Base-by-base conservation (phyloP, 2,329 filamentous ascomycete species). In the Ophiocordyceps unilateralis region DNA sequence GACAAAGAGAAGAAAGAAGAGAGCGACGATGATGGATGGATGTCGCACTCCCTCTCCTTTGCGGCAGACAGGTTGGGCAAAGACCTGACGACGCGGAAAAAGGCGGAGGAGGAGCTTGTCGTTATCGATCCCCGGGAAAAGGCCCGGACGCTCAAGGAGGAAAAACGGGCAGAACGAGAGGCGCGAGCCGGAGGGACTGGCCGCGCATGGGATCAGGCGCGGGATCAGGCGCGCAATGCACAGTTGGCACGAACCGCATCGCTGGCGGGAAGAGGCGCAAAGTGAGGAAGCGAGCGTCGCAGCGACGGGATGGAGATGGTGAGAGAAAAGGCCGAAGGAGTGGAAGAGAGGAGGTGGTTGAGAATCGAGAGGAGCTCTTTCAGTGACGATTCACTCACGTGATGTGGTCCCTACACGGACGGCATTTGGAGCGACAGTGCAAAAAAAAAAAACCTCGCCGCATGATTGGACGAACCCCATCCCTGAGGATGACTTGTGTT, bases 41-140 rank as follows among this genome's bases (percentile, higher is more conserved):
- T 95, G 77, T 76, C 76, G 4, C 89, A 96, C 58, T 70, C 76
- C 10, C 68, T 98, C 30, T 84, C 74, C 39, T 96, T 95, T 58
- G 83, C 81, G 32, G 91, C 88, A 47, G 91, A 96, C 53, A 83
- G 81, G 49, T 62, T 95, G 6, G 91, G 91, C 19, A 96, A 96
- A 57, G 85, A 96, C 60, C 62, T 96, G 43, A 85, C 75, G 42
- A 94, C 91, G 72, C 85, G 89, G 56, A 81, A 78, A 62, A 88
- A 91, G 61, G 88, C 89, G 43, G 86, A 91, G 55, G 87, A 95
- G 45, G 85, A 95, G 53, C 61, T 94, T 38, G 76, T 93, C 39
- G 87, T 96, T 3, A 95, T 96, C 59, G 91, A 98, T 65, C 88
- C 88, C 1, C 68, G 85, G 44, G 85, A 88, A 58, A 86, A 84